Conservation (phyloP, 345 rosid genomes). For the Eucalyptus cladocalyx region DNA sequence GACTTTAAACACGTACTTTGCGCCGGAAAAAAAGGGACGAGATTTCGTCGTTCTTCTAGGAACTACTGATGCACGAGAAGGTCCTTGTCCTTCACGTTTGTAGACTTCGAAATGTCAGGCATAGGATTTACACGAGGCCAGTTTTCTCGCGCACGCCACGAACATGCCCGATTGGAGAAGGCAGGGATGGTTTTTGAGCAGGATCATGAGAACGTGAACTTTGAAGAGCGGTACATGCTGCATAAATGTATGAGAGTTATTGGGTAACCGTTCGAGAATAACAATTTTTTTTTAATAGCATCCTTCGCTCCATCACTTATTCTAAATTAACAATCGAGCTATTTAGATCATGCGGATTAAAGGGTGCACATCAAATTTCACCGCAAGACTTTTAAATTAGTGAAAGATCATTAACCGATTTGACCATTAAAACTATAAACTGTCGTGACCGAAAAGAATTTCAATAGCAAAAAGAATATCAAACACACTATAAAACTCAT, state of each 20-base stretch:
- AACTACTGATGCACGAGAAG: too few species aligned
- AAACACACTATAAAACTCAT: rapidly evolving
- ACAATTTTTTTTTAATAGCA: not conserved
- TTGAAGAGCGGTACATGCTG: not conserved
- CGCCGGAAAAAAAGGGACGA: not conserved
- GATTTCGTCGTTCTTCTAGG: not conserved
- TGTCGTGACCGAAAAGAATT: rapidly evolving
- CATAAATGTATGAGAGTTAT: not conserved
- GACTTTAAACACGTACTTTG: not conserved
- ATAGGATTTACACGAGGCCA: not conserved
- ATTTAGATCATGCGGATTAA: not conserved
- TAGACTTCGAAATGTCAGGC: not conserved
- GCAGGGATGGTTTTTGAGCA: not conserved
- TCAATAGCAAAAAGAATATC: too few species aligned
- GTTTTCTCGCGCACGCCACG: not conserved
- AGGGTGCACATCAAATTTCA: not conserved
- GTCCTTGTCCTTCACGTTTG: not conserved
- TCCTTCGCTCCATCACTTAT: rapidly evolving
- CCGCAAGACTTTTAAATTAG: rapidly evolving
- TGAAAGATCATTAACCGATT: rapidly evolving
- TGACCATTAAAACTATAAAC: too few species aligned
- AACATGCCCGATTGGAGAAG: not conserved
- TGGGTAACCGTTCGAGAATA: not conserved
- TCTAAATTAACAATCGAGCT: not conserved
- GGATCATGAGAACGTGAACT: not conserved